Evolutionary conservation across 208 protist genomes (phyloP).

Genomic region (Pavlovales sp.): DNA sequence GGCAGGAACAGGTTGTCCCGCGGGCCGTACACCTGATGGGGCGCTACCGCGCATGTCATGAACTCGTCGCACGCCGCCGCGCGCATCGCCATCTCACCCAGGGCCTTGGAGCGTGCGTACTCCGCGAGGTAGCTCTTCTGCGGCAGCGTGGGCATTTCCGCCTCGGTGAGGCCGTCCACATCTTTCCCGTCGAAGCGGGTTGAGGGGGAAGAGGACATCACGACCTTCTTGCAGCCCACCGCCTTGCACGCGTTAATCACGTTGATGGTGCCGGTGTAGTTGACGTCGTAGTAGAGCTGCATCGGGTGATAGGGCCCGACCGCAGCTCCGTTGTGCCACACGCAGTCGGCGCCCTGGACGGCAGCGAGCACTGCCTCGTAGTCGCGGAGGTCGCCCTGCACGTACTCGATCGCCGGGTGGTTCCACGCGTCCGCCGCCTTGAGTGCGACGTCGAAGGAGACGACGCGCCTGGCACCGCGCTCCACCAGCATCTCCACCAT

Average conservation of each 20-base stretch:
- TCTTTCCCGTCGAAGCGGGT: slow-evolving; percentile 81
- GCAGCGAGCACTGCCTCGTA: slow-evolving; percentile 70
- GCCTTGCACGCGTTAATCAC: slow-evolving; percentile 82
- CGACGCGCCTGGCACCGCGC: slow-evolving; percentile 78
- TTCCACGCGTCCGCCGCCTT: slow-evolving; percentile 63
- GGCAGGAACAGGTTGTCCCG: slow-evolving; percentile 86
- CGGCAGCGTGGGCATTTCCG: slow-evolving; percentile 77
- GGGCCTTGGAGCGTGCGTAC: slow-evolving; percentile 84
- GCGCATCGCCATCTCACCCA: slow-evolving; percentile 78
- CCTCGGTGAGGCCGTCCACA: slow-evolving; percentile 80
- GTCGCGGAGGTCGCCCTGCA: slow-evolving; percentile 79
- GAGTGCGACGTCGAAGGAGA: slow-evolving; percentile 81
- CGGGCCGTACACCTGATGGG: slow-evolving; percentile 87
- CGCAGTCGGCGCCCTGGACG: slow-evolving; percentile 79
- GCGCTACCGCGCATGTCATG: slow-evolving; percentile 78
- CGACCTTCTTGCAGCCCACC: slow-evolving; percentile 78
- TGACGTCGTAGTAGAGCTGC: slow-evolving; percentile 78
- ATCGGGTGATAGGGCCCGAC: slow-evolving; percentile 85
- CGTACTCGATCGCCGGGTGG: slow-evolving; percentile 78
- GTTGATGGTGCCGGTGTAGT: slow-evolving; percentile 82
- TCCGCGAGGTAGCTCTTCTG: slow-evolving; percentile 72
- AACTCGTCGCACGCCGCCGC: slow-evolving; percentile 74
- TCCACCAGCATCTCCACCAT: slow-evolving; percentile 90
- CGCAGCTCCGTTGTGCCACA: slow-evolving; percentile 84
- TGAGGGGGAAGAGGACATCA: slow-evolving; percentile 85